Percentiles rank a stretch among this genome's conserved stretches.
phyloP scores from a whole-genome alignment of 2,329 filamentous ascomycete species.

The Bipolaris oryzae region DNA sequence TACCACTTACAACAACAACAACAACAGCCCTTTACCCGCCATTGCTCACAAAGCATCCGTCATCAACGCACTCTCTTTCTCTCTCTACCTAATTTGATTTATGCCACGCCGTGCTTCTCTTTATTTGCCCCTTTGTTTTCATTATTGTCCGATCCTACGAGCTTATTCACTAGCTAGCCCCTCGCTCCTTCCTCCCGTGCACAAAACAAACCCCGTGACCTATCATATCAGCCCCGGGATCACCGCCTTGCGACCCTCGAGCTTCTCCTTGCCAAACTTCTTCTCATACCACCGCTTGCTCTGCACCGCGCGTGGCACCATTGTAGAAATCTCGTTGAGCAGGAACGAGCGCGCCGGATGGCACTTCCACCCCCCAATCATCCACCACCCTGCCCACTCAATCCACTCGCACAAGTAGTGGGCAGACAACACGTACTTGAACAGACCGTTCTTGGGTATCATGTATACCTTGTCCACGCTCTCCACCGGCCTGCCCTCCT shows the following conservation, averaged over 20 bases:
- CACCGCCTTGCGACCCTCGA: conserved; percentile 76
- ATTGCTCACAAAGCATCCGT: background rate
- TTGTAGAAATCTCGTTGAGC: conserved; percentile 84
- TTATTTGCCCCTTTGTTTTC: background rate
- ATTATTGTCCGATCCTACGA: background rate
- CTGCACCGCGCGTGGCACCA: conserved; percentile 83
- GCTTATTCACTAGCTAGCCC: conserved; percentile 5
- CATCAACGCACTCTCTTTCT: no score
- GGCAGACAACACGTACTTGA: conserved; percentile 81
- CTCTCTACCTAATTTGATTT: background rate
- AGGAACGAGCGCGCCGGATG: conserved; percentile 81
- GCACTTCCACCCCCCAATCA: conserved; percentile 70
- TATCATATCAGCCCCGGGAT: conserved; percentile 62
- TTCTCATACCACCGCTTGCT: conserved; percentile 86
- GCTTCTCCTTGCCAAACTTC: conserved; percentile 83
- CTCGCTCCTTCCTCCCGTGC: background rate
- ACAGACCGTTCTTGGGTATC: conserved; percentile 82
- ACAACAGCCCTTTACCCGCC: background rate
- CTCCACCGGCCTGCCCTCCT: conserved; percentile 53
- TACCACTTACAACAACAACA: no score
- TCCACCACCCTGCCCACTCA: conserved; percentile 90
- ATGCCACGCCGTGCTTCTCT: background rate
- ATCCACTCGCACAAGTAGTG: conserved; percentile 98
- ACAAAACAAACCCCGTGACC: conserved; percentile 1
- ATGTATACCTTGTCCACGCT: conserved; percentile 82